Base-by-base conservation (phyloP, 2,329 filamentous ascomycete genomes). In the Talaromyces sp. region DNA sequence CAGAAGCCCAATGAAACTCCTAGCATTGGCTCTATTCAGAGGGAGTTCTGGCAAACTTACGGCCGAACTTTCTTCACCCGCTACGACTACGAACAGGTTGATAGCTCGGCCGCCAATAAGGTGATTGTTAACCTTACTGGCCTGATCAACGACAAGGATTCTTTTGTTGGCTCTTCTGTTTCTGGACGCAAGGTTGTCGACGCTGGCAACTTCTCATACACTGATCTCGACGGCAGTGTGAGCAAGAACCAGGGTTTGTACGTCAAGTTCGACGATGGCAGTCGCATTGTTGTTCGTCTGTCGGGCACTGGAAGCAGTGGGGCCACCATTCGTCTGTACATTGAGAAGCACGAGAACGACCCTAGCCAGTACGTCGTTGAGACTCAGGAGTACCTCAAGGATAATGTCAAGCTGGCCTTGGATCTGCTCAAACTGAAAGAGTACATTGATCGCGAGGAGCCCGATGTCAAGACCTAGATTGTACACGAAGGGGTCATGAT, bases 31-130 rank as follows among this genome's bases (percentile, higher is more conserved):
- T 89, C 93, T 78, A 97, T 99, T 76, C 95, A 99, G 81, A 87
- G 92, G 71, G 92, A 97, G 75, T 98, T 99, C 86, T 99, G 95
- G 95, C 85, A 86, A 72, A 91, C 87, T 61, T 99, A 99, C 77
- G 95, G 95, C 72, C 92, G 95, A 63, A 97, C 93, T 34, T 99
- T 98, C 84, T 99, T 99, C 85, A 99, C 95, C 51, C 91, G 95
- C 66, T 98, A 98, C 79, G 95, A 99, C 80, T 99, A 96, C 80
- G 95, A 99, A 81, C 87, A 96, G 69, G 92, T 96, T 67, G 92
- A 96, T 81, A 89, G 88, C 54, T 92, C 94, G 8, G 93, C 91
- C 47, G 95, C 95, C 65, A 90, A 90, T 81, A 94, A 96, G 81
- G 88, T 99, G 63, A 89, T 96, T 53, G 88, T 86, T 61, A 88